Evolutionary conservation across 2,329 filamentous ascomycete genomes (phyloP).

Genomic region (Ampelomyces quisqualis): DNA sequence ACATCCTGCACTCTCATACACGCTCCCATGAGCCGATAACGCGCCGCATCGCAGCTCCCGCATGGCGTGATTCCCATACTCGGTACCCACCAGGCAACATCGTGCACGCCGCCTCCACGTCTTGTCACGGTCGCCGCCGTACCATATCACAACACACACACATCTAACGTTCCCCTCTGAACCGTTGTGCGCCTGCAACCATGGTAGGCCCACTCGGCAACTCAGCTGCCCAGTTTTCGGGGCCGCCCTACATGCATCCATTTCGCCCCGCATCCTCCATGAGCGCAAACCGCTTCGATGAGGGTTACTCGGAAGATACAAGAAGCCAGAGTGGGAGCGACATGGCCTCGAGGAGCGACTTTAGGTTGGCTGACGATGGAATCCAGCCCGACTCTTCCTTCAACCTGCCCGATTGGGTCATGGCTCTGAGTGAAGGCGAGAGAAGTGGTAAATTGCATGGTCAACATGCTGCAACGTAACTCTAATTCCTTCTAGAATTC

Average conservation of each 20-base stretch:
- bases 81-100: conserved; percentile 1
- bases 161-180: too few species aligned
- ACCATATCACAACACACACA: too few species aligned
- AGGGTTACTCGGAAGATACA: conserved; percentile 82
- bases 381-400: conserved; percentile 32
- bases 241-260: conserved; percentile 38
- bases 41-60: neutral
- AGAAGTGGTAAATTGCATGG: conserved; percentile 57
- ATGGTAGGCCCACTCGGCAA: conserved; percentile 38
- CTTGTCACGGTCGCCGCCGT: too few species aligned
- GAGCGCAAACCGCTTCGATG: conserved; percentile 60
- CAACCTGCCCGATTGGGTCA: conserved; percentile 57
- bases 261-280: conserved; percentile 42
- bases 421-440: conserved; percentile 55
- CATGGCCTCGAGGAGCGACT: conserved; percentile 42
- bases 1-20: neutral
- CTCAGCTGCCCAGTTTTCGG: conserved; percentile 30
- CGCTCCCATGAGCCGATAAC: neutral
- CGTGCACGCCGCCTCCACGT: conserved; percentile 1
- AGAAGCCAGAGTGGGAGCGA: conserved; percentile 51
- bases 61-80: neutral
- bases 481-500: conserved; percentile 59
- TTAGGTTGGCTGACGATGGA: conserved; percentile 38
- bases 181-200: conserved; percentile 17
- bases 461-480: too few species aligned